phyloP scores from a whole-genome alignment of 345 rosid genomes.

The Abelmoschus esculentus region DNA sequence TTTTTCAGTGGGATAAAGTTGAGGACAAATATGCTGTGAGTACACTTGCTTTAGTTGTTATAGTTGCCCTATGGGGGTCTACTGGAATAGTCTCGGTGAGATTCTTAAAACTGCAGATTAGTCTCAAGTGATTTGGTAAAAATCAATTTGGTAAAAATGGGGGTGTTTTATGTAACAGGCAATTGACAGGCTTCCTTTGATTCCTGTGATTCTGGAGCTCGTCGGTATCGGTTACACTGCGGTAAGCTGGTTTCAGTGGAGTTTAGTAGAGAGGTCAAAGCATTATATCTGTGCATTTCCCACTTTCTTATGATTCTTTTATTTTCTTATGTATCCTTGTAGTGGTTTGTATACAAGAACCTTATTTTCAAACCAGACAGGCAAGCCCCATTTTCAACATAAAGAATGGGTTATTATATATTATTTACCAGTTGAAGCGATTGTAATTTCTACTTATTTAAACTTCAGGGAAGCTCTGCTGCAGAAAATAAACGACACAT shows the following conservation, averaged over 20 bases:
- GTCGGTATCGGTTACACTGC: conserved; percentile 91
- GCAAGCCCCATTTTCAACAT: conserved; percentile 19
- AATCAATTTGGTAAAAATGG: neutral
- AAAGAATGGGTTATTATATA: neutral
- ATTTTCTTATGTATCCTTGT: conserved; percentile 9
- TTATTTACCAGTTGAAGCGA: neutral
- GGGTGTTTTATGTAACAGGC: conserved; percentile 46
- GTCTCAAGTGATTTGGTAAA: too few relatives aligned
- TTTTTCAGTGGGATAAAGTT: conserved; percentile 75
- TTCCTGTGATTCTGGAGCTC: conserved; percentile 77
- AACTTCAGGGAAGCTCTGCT: conserved; percentile 68
- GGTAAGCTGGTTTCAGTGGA: conserved; percentile 33
- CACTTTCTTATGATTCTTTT: neutral
- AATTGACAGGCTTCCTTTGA: conserved; percentile 78
- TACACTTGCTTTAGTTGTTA: conserved; percentile 56
- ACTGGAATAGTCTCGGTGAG: conserved; percentile 75
- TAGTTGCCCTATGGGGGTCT: conserved; percentile 58
- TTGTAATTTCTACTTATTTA: neutral
- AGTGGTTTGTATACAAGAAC: conserved; percentile 94
- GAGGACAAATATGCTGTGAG: conserved; percentile 86
- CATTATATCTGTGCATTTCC: neutral
- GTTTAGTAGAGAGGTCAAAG: too few relatives aligned
- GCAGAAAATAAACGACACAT: conserved; percentile 53
- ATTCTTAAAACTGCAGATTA: neutral
- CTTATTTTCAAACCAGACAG: conserved; percentile 77